Conservation (phyloP, 2,329 filamentous ascomycete species). For the Paraphaeosphaeria minitans region DNA sequence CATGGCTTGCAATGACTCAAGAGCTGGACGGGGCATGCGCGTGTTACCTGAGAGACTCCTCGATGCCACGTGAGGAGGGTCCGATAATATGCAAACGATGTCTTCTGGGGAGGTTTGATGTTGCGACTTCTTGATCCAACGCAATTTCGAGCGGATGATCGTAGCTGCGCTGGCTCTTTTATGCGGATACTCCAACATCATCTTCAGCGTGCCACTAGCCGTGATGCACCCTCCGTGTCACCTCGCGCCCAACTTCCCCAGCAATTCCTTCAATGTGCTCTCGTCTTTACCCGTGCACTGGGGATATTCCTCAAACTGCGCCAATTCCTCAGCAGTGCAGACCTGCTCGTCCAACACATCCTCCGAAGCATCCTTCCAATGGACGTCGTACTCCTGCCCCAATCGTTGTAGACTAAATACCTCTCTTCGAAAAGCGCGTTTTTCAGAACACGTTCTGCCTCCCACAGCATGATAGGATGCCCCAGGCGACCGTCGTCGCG, state of each 20-base stretch:
- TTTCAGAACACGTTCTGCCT: conserved; percentile 10
- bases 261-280: not conserved
- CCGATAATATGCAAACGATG: too few relatives aligned
- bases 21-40: too few relatives aligned
- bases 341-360: not conserved
- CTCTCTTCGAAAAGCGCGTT: conserved; percentile 7
- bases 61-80: too few relatives aligned
- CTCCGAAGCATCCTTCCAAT: not conserved
- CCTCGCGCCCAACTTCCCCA: not conserved
- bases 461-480: conserved; percentile 16
- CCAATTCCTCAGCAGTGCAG: not conserved
- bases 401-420: conserved; percentile 9
- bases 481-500: not conserved
- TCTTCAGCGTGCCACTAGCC: not conserved
- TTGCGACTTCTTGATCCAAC: too few relatives aligned
- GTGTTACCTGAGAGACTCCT: too few relatives aligned
- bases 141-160: too few relatives aligned
- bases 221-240: not conserved
- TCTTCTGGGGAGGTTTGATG: too few relatives aligned
- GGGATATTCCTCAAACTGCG: not conserved
- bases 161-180: too few relatives aligned
- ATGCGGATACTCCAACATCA: too few relatives aligned
- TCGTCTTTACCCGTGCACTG: not conserved
- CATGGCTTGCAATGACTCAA: too few relatives aligned
- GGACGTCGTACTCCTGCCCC: not conserved